Percentiles rank a stretch among this genome's conserved stretches.
Evolutionary conservation across 1,284 basidiomycete species (phyloP).

Genomic region (Fomes fomentarius): DNA sequence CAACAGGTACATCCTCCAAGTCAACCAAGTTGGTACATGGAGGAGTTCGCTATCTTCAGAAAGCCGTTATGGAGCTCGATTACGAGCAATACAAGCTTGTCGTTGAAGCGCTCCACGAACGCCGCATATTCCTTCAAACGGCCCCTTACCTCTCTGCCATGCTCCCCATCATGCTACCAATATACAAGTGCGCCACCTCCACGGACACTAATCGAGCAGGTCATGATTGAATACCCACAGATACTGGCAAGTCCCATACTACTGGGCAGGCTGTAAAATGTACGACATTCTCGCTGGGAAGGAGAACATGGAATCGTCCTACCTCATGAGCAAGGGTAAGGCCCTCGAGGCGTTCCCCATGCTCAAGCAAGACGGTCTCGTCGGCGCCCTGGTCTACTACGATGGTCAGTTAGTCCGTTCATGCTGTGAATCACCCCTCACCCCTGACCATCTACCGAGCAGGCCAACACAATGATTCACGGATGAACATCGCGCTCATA

Average conservation of each 20-base stretch:
- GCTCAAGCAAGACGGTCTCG: slow-evolving; percentile 91
- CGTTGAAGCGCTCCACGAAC: slow-evolving; percentile 90
- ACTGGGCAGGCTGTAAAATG: slow-evolving; percentile 94
- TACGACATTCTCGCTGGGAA: slow-evolving; percentile 96
- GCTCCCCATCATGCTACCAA: slow-evolving; percentile 93
- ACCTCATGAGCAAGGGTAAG: slow-evolving; percentile 93
- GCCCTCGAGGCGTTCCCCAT: slow-evolving; percentile 96
- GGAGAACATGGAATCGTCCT: slow-evolving; percentile 96
- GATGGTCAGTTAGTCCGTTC: slow-evolving; percentile 63
- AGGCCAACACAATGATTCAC: slow-evolving; percentile 98
- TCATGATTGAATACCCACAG: slow-evolving; percentile 39
- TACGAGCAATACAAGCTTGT: slow-evolving; percentile 98
- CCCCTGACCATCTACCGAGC: background rate
- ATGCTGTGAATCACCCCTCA: too few species aligned
- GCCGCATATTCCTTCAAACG: slow-evolving; percentile 92
- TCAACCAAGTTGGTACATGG: slow-evolving; percentile 98
- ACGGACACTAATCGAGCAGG: background rate
- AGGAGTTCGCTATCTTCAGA: slow-evolving; percentile 96
- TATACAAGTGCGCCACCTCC: slow-evolving; percentile 70
- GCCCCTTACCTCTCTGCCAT: slow-evolving; percentile 93
- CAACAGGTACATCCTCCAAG: slow-evolving; percentile 89
- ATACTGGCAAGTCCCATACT: slow-evolving; percentile 98
- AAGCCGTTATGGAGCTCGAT: slow-evolving; percentile 95
- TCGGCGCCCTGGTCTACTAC: slow-evolving; percentile 96
- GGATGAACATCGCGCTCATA: slow-evolving; percentile 96